phyloP scores from a whole-genome alignment of 768 basidiomycete species.

The Rhodotorula babjevae region DNA sequence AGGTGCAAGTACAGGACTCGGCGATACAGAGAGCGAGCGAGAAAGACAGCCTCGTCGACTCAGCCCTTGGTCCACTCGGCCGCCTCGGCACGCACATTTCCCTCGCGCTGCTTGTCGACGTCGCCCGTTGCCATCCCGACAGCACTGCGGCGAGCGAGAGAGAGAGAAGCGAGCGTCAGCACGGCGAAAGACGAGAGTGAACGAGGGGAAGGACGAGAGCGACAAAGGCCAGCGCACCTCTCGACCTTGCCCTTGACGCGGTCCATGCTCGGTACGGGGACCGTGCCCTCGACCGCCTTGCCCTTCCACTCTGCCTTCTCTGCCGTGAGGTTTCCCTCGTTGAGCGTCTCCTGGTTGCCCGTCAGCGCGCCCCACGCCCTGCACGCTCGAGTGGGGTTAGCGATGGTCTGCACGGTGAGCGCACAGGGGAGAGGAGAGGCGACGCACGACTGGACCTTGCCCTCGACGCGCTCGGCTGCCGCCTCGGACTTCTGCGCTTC shows the following conservation, averaged over 20 bases:
- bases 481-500: background rate
- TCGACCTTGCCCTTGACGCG: conserved; percentile 22
- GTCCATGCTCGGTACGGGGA: conserved; percentile 9
- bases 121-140: conserved; percentile 46
- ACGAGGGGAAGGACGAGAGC: no score
- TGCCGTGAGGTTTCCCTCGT: conserved; percentile 22
- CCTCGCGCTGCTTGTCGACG: conserved; percentile 44
- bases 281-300: background rate
- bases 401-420: no score
- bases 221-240: background rate
- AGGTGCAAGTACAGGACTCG: no score
- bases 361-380: conserved; percentile 25
- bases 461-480: background rate
- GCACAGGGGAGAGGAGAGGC: no score
- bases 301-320: conserved; percentile 21
- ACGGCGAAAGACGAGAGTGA: no score
- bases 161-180: no score
- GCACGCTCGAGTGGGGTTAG: no score
- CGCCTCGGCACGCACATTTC: conserved; percentile 45
- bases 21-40: no score
- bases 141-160: conserved; percentile 26
- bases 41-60: background rate
- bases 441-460: conserved; percentile 23
- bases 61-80: conserved; percentile 46
- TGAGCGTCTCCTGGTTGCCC: conserved; percentile 12